phyloP scores from a whole-genome alignment of 2,329 filamentous ascomycete species.

The Claviceps quebecensis region DNA sequence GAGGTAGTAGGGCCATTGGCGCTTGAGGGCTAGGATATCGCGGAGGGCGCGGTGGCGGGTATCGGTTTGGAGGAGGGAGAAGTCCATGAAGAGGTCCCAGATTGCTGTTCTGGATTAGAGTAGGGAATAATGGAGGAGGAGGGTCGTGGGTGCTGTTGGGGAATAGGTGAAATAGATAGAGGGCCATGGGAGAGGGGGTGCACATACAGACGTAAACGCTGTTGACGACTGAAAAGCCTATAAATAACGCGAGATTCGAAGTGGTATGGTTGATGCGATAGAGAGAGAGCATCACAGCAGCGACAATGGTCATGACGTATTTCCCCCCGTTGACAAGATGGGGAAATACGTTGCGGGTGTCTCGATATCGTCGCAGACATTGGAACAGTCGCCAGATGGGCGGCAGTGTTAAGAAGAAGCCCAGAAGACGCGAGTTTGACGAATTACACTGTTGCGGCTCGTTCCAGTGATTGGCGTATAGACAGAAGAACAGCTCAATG shows the following conservation, averaged over 20 bases:
- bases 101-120: constrained; percentile 34
- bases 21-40: constrained; percentile 66
- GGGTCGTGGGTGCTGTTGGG: not conserved
- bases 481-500: constrained; percentile 83
- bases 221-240: constrained; percentile 70
- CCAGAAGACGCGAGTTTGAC: constrained; percentile 64
- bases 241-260: constrained; percentile 54
- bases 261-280: constrained; percentile 59
- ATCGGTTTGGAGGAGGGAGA: constrained; percentile 71
- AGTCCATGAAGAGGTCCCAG: constrained; percentile 96
- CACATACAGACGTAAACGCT: constrained; percentile 58
- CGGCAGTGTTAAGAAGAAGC: constrained; percentile 73
- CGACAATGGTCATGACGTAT: constrained; percentile 71
- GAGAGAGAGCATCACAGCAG: constrained; percentile 64
- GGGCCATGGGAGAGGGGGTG: too few species aligned
- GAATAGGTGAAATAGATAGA: not conserved
- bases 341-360: constrained; percentile 78
- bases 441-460: constrained; percentile 72
- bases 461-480: constrained; percentile 70
- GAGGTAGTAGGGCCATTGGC: constrained; percentile 68
- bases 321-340: constrained; percentile 89
- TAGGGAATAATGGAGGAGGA: not conserved
- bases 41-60: constrained; percentile 56
- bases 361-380: constrained; percentile 76
- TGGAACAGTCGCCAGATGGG: constrained; percentile 85